A percentile compares a stretch with the other conserved stretches of the same genome.
phyloP scores from a whole-genome alignment of 2,329 filamentous ascomycete genomes.

The Ophiostoma fasciatum region DNA sequence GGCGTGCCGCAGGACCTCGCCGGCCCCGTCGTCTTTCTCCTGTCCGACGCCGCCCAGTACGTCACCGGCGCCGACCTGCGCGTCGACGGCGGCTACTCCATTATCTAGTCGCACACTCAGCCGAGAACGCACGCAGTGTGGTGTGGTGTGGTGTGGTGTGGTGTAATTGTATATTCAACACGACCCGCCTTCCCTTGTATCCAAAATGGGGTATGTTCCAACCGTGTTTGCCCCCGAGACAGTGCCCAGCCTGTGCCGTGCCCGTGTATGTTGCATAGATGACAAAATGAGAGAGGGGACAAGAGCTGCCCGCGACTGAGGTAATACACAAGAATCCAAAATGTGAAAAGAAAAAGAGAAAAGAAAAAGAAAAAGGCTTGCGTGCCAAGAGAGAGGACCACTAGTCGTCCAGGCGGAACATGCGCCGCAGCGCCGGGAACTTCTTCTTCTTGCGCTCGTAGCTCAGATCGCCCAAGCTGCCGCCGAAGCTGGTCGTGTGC shows the following conservation, averaged over 20 bases:
- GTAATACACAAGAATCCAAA: no score
- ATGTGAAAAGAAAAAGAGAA: background rate
- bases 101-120: no score
- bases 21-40: slow-evolving; percentile 78
- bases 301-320: no score
- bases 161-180: background rate
- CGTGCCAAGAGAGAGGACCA: background rate
- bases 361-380: background rate
- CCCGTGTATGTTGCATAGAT: background rate
- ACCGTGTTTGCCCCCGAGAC: no score
- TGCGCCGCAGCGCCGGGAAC: slow-evolving; percentile 49
- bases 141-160: background rate
- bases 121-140: background rate
- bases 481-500: slow-evolving; percentile 9
- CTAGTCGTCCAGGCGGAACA: slow-evolving; percentile 38
- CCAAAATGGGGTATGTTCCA: no score
- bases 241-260: no score
- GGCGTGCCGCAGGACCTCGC: slow-evolving; percentile 82
- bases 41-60: slow-evolving; percentile 64
- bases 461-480: background rate
- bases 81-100: slow-evolving; percentile 81
- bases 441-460: slow-evolving; percentile 43
- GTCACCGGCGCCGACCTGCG: slow-evolving; percentile 60
- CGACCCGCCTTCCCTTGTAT: background rate
- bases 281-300: background rate